Base-by-base conservation (phyloP, 345 rosid species). In the Cardamine chenopodiifolia region DNA sequence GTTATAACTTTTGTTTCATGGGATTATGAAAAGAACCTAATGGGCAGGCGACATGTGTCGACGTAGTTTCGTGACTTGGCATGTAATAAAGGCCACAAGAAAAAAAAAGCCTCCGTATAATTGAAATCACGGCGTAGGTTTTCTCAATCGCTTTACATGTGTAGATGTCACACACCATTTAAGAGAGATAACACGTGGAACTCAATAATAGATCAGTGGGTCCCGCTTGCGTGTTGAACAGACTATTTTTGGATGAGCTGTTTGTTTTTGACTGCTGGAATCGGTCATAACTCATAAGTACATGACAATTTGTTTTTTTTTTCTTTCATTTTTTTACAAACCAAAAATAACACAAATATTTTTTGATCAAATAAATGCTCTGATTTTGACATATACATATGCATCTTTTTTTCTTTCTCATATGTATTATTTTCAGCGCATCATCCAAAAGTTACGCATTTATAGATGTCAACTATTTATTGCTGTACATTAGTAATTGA, bases 91-190 rank as follows among this genome's bases (percentile, higher is more conserved):
- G 47, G 9, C 72, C 8, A 57, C 71, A 68, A 52, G 2, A 5
- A 13, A 18, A 47, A 14, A 53, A 32, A 22, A 64, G 68, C 47
- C 15, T 59, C 69, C 37, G 25, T 5, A 58, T 78, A 5, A 78
- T 78, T 78, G 73, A 66, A 59, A 72, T 72, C 81, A 78, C 73
- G 81, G 73, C 68, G 57, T 66, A 59, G 58, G 73, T 49, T 71
- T 58, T 57, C 20, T 13, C 15, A 8, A 25, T 54, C 7, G 44
- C 68, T 66, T 49, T 72, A 72, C 73, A 78, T 40, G 77, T 45
- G 81, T 71, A 34, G 7, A 9, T 31, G 28, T 71, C 56, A 65
- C 28, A 20, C 53, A 62, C 71, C 54, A 44, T 26, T 34, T 45
- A 57, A 40, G 61, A 65, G 12, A 63, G 62, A 11, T 14, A 48